Percentiles rank a stretch among this genome's conserved stretches.
These are phyloP conservation scores for Wickerhamiella alocasiicola DNA, from an alignment of 805 yeast species.

Conservation along the genomic window DNA sequence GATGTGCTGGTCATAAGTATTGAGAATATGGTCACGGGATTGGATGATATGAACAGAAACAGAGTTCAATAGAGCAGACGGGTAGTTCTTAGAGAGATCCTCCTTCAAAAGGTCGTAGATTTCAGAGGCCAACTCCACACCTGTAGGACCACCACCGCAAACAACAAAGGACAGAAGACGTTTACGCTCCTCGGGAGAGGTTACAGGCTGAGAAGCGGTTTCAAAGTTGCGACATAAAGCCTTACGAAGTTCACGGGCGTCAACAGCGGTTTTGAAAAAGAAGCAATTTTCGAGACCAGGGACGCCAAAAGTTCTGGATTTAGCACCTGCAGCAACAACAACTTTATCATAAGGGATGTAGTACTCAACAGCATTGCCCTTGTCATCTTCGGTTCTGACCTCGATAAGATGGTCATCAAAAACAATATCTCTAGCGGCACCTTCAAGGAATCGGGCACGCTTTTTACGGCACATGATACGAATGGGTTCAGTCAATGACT, in stretches of 20 bases:
- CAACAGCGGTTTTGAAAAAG: conserved; percentile 54
- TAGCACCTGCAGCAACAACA: conserved; percentile 57
- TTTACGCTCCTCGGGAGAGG: conserved; percentile 50
- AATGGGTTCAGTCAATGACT: conserved; percentile 51
- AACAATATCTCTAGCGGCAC: conserved; percentile 46
- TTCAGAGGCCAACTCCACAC: conserved; percentile 65
- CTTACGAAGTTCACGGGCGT: conserved; percentile 44
- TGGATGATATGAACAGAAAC: conserved; percentile 58
- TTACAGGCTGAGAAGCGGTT: conserved; percentile 52
- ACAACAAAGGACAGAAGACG: conserved; percentile 49
- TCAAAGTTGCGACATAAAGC: conserved; percentile 46
- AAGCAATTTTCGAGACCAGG: conserved; percentile 51
- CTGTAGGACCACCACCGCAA: conserved; percentile 70
- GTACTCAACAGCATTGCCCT: conserved; percentile 33
- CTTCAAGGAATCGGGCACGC: conserved; percentile 52
- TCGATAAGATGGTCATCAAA: conserved; percentile 46
- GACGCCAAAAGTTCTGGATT: conserved; percentile 58
- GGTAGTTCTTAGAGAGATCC: conserved; percentile 45
- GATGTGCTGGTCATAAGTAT: conserved; percentile 55
- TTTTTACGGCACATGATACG: conserved; percentile 41
- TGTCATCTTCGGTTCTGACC: conserved; percentile 35
- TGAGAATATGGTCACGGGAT: conserved; percentile 53
- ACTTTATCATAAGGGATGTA: conserved; percentile 63
- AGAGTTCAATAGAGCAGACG: conserved; percentile 47
- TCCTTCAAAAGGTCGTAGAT: conserved; percentile 54